A percentile compares a stretch with the other conserved stretches of the same genome.
Conservation (phyloP, 352 stramenopile species). For the Aphanomyces astaci region DNA sequence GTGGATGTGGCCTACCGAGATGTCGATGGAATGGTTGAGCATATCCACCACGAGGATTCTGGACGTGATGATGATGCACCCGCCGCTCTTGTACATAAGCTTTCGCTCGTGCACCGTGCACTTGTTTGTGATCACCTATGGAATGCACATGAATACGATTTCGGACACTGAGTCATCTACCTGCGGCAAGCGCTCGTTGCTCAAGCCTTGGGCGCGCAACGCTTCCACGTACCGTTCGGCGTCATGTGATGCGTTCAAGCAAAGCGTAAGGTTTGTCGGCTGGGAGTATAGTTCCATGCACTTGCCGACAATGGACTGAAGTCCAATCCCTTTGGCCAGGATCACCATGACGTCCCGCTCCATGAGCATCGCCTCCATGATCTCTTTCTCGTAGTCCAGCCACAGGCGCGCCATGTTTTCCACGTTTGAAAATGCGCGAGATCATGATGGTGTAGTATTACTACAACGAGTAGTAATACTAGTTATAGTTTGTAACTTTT, state of each 20-base stretch:
- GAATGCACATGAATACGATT: not conserved
- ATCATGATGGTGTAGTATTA: not conserved
- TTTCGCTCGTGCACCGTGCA: slow-evolving; percentile 62
- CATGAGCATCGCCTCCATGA: slow-evolving; percentile 55
- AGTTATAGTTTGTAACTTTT: not conserved
- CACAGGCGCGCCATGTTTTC: slow-evolving; percentile 30
- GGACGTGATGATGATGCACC: slow-evolving; percentile 92
- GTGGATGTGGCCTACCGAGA: slow-evolving; percentile 23
- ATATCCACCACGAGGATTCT: slow-evolving; percentile 97
- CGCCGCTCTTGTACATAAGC: slow-evolving; percentile 88
- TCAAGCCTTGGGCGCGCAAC: slow-evolving; percentile 84
- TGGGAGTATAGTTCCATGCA: slow-evolving; percentile 89
- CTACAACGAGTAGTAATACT: not conserved
- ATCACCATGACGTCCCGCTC: slow-evolving; percentile 88
- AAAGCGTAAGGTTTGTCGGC: slow-evolving; percentile 78
- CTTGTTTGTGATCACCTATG: slow-evolving; percentile 50
- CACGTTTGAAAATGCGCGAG: not conserved
- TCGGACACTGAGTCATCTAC: slow-evolving; percentile 29
- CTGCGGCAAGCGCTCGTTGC: slow-evolving; percentile 77
- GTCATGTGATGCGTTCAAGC: slow-evolving; percentile 88
- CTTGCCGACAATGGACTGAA: slow-evolving; percentile 75
- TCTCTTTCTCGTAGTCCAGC: slow-evolving; percentile 64
- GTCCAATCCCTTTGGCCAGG: slow-evolving; percentile 86
- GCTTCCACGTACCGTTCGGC: slow-evolving; percentile 63
- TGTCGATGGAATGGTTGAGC: slow-evolving; percentile 76